Percentiles rank a stretch among this genome's conserved stretches.
Evolutionary conservation across 768 basidiomycete species (phyloP).

Genomic region (Cyathus striatus): DNA sequence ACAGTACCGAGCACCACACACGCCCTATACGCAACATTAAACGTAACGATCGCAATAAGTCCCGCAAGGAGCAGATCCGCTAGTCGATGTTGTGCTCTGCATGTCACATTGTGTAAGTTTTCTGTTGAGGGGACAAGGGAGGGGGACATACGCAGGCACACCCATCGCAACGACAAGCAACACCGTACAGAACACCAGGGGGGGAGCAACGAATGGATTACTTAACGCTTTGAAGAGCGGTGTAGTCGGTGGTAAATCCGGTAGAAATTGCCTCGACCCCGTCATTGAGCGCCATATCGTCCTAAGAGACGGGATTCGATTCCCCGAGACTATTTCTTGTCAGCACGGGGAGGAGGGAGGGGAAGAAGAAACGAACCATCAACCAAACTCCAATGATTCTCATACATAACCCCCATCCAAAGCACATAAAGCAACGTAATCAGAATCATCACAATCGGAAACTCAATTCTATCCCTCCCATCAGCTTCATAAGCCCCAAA

Average conservation of each 20-base stretch:
- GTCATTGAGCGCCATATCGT: slow-evolving; percentile 42
- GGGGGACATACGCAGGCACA: slow-evolving; percentile 49
- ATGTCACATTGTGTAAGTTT: background rate
- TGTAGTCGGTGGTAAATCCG: slow-evolving; percentile 29
- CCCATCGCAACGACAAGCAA: slow-evolving; percentile 50
- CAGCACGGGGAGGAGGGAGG: background rate
- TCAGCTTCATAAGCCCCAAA: background rate
- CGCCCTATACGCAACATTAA: slow-evolving; percentile 80
- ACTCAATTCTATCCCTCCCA: slow-evolving; percentile 65
- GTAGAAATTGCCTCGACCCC: slow-evolving; percentile 22
- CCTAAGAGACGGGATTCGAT: slow-evolving; percentile 51
- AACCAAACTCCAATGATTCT: slow-evolving; percentile 63
- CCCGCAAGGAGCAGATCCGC: slow-evolving; percentile 87
- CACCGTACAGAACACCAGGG: slow-evolving; percentile 50
- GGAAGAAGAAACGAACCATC: slow-evolving; percentile 39
- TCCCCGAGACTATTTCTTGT: slow-evolving; percentile 47
- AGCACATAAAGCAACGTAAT: slow-evolving; percentile 54
- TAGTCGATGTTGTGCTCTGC: slow-evolving; percentile 51
- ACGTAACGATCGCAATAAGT: slow-evolving; percentile 71
- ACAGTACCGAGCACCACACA: slow-evolving; percentile 81
- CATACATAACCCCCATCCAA: slow-evolving; percentile 50
- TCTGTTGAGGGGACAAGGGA: background rate
- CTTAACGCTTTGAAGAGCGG: slow-evolving; percentile 38
- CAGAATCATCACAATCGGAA: slow-evolving; percentile 54
- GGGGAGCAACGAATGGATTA: slow-evolving; percentile 73